Evolutionary conservation across 2,329 filamentous ascomycete genomes (phyloP).

Genomic region (Colletotrichum euphorbiae): DNA sequence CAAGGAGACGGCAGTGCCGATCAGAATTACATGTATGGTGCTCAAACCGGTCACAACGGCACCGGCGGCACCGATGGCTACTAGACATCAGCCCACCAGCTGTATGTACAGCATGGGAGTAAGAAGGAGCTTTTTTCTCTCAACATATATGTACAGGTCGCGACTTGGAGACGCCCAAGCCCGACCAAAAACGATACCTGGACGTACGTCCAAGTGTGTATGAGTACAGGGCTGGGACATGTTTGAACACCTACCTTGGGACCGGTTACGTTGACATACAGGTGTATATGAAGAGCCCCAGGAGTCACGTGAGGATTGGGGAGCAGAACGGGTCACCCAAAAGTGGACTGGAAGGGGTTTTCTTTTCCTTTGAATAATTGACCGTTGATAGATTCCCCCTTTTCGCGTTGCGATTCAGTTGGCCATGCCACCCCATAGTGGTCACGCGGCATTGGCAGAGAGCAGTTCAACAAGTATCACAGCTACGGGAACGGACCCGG

Average conservation of each 20-base stretch:
- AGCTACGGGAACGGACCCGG: constrained; percentile 30
- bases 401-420: constrained; percentile 33
- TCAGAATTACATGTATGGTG: constrained; percentile 63
- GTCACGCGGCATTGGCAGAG: constrained; percentile 21
- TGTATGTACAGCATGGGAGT: not conserved
- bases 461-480: constrained; percentile 36
- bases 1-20: constrained; percentile 58
- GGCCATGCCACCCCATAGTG: constrained; percentile 11
- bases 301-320: constrained; percentile 35
- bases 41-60: constrained; percentile 70
- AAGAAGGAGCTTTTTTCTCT: constrained; percentile 6
- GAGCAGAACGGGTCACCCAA: constrained; percentile 30
- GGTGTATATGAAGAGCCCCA: constrained; percentile 40
- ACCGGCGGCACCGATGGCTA: constrained; percentile 64
- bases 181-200: constrained; percentile 39
- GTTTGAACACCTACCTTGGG: constrained; percentile 7
- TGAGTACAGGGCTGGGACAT: constrained; percentile 46
- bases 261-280: constrained; percentile 17
- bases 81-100: constrained; percentile 47
- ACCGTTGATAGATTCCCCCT: constrained; percentile 39
- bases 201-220: constrained; percentile 48
- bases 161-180: constrained; percentile 37
- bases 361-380: constrained; percentile 21
- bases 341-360: constrained; percentile 32
- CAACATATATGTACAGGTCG: constrained; percentile 32